Percentiles rank a stretch among this genome's conserved stretches.
phyloP scores from a whole-genome alignment of 345 rosid genomes.

The Barbarea vulgaris region DNA sequence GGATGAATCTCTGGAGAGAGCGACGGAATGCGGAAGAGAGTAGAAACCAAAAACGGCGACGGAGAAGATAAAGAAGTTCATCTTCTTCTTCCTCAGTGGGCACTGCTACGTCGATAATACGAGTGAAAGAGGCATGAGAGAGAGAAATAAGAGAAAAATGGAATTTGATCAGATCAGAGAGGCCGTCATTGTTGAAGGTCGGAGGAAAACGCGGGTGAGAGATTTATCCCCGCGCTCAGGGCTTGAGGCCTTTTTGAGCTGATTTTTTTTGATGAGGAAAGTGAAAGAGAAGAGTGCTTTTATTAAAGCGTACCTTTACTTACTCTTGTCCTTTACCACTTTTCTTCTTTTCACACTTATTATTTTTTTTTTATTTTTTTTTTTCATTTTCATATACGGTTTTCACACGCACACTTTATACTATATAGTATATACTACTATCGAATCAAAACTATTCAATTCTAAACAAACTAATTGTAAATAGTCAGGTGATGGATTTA shows the following conservation, averaged over 20 bases:
- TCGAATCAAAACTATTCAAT: not conserved
- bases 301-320: slow-evolving; percentile 31
- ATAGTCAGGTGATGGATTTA: slow-evolving; percentile 11
- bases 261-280: slow-evolving; percentile 19
- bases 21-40: slow-evolving; percentile 19
- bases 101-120: slow-evolving; percentile 5
- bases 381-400: slow-evolving; percentile 18
- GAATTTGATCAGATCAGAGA: not conserved
- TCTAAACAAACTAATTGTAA: not conserved
- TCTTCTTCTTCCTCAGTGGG: slow-evolving; percentile 24
- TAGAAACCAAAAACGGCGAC: not conserved
- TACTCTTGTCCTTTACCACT: slow-evolving; percentile 37
- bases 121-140: slow-evolving; percentile 25
- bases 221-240: slow-evolving; percentile 33
- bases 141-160: not conserved
- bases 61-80: slow-evolving; percentile 23
- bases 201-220: slow-evolving; percentile 27
- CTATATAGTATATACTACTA: too few species aligned
- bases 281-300: slow-evolving; percentile 26
- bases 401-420: slow-evolving; percentile 36
- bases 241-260: not conserved
- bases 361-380: too few species aligned
- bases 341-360: slow-evolving; percentile 36
- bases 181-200: slow-evolving; percentile 24
- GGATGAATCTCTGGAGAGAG: slow-evolving; percentile 26